A percentile compares a stretch with the other conserved stretches of the same genome.
phyloP scores from a whole-genome alignment of 495 filamentous ascomycete species.

The Beverwykella pulmonaria region DNA sequence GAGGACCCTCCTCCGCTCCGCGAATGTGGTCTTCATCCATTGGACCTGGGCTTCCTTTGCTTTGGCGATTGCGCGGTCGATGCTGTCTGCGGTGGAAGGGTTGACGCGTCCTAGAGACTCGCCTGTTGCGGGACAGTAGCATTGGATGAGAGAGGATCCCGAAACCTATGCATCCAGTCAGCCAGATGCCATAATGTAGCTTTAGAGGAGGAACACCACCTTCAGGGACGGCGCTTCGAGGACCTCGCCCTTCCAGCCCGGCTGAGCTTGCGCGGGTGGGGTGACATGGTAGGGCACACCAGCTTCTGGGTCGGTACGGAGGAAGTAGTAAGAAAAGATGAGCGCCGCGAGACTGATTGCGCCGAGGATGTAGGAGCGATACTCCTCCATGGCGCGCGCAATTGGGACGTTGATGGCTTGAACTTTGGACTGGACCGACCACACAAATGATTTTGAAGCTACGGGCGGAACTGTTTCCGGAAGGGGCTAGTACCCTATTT shows the following conservation, averaged over 20 bases:
- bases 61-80: slow-evolving; percentile 76
- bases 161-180: slow-evolving; percentile 44
- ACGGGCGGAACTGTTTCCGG: neutral
- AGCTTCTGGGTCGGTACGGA: slow-evolving; percentile 47
- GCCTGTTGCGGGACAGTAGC: slow-evolving; percentile 90
- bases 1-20: slow-evolving; percentile 76
- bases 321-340: slow-evolving; percentile 13
- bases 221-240: slow-evolving; percentile 61
- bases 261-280: slow-evolving; percentile 58
- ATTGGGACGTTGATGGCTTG: neutral
- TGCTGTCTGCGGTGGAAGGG: slow-evolving; percentile 73
- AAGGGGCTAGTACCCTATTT: too few relatives aligned
- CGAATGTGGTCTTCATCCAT: slow-evolving; percentile 81
- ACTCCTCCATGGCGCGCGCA: slow-evolving; percentile 11
- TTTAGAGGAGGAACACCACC: slow-evolving; percentile 36
- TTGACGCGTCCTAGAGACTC: slow-evolving; percentile 77
- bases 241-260: slow-evolving; percentile 60
- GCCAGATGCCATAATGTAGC: slow-evolving; percentile 10
- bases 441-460: neutral
- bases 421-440: neutral
- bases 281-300: slow-evolving; percentile 62
- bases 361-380: slow-evolving; percentile 2
- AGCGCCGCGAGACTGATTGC: slow-evolving; percentile 13
- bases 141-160: slow-evolving; percentile 67
- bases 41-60: slow-evolving; percentile 73